phyloP scores from a whole-genome alignment of 2,329 filamentous ascomycete species.

The Pyricularia pennisetigena region DNA sequence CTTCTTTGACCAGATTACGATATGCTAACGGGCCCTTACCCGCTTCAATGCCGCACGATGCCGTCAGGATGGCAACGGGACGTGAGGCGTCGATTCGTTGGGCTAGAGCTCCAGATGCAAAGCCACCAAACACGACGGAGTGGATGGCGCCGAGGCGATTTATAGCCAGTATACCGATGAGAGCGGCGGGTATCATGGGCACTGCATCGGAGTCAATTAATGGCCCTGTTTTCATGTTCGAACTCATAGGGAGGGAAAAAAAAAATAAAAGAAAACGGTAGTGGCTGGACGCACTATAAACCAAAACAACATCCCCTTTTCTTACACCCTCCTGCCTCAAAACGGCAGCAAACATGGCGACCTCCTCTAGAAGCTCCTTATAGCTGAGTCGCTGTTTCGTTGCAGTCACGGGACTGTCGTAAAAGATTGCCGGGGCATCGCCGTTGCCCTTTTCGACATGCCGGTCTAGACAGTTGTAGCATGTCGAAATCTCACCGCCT shows the following conservation, averaged over 20 bases:
- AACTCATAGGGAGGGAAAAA: not conserved
- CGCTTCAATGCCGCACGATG: constrained; percentile 87
- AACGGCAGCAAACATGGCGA: constrained; percentile 73
- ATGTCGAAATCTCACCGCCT: constrained; percentile 79
- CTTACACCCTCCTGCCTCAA: constrained; percentile 72
- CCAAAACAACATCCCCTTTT: constrained; percentile 77
- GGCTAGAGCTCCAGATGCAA: constrained; percentile 69
- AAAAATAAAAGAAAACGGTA: not conserved
- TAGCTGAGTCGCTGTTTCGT: constrained; percentile 69
- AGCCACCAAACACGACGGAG: constrained; percentile 88
- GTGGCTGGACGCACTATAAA: constrained; percentile 59
- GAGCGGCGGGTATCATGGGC: constrained; percentile 87
- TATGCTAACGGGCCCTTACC: constrained; percentile 73
- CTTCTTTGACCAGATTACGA: constrained; percentile 64
- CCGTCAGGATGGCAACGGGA: constrained; percentile 71
- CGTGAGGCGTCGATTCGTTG: constrained; percentile 80
- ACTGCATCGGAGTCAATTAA: constrained; percentile 36
- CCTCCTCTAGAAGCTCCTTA: constrained; percentile 62
- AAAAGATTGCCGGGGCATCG: constrained; percentile 65
- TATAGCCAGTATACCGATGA: constrained; percentile 79
- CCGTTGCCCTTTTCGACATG: constrained; percentile 78
- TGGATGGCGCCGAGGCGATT: constrained; percentile 79
- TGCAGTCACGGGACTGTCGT: constrained; percentile 76
- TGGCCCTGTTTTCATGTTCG: not conserved
- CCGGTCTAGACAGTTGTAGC: constrained; percentile 84